phyloP scores from a whole-genome alignment of 2,329 filamentous ascomycete species.

The Penicillium rolfsii region DNA sequence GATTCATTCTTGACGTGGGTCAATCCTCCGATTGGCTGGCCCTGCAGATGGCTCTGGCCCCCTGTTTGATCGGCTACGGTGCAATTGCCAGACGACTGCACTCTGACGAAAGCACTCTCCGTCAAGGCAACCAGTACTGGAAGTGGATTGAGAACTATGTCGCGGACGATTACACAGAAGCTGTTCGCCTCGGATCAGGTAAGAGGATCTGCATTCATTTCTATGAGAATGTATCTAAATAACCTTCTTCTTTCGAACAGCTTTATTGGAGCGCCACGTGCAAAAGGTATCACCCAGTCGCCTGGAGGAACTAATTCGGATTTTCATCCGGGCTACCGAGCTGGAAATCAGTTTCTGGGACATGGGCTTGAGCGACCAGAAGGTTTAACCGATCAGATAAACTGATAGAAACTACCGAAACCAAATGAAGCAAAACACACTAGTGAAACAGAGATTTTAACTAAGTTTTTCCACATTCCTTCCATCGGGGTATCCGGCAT shows the following conservation, averaged over 20 bases:
- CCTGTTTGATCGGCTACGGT: conserved; percentile 88
- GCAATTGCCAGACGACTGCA: conserved; percentile 74
- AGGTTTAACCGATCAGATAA: conserved; percentile 9
- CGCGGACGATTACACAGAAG: conserved; percentile 74
- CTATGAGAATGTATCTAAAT: not conserved
- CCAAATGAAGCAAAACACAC: not conserved
- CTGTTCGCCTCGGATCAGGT: conserved; percentile 72
- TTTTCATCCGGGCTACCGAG: conserved; percentile 85
- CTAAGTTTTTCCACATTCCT: conserved; percentile 3
- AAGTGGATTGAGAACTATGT: conserved; percentile 90
- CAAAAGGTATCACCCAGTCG: conserved; percentile 71
- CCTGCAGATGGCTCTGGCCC: conserved; percentile 80
- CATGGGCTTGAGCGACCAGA: conserved; percentile 57
- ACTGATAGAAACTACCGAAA: not conserved
- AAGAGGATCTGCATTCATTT: conserved; percentile 35
- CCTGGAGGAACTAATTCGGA: conserved; percentile 78
- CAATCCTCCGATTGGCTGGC: conserved; percentile 86
- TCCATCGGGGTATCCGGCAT: conserved; percentile 1
- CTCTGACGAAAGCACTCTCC: conserved; percentile 61
- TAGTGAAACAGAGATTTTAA: conserved; percentile 2
- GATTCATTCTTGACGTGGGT: conserved; percentile 87
- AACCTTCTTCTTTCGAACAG: conserved; percentile 45
- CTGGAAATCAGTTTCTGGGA: conserved; percentile 78
- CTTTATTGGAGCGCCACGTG: conserved; percentile 74
- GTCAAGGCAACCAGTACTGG: conserved; percentile 76